Evolutionary conservation across 768 basidiomycete species (phyloP), one percentile per base, ranked within the genome.

Genomic region (Boletus tomentosulus): DNA sequence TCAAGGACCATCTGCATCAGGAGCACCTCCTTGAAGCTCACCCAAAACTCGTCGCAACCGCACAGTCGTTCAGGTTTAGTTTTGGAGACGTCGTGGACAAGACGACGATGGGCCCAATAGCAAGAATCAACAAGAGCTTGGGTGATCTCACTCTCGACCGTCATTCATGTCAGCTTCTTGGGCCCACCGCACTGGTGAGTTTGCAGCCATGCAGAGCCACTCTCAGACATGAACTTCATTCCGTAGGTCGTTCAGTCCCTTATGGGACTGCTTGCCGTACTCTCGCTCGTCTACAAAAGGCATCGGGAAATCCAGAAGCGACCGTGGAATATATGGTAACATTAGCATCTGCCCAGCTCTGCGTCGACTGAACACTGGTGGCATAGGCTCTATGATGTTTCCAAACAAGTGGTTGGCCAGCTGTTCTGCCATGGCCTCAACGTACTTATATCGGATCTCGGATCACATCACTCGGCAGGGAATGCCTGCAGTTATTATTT

Each of bases 401-500:
- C 86, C 3, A 97, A 97, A 69, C 95, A 98, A 75, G 74, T 97
- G 50, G 78, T 89, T 13, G 96, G 91, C 44, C 87, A 90, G 64
- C 76, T 87, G 74, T 87, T 89, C 62, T 83, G 93, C 4, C 91
- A 94, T 64, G 80, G 79, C 3, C 74, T 82, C 41, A 94, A 94
- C 66, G 79, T 93, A 22, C 72, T 92, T 34, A 82, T 92, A 47
- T 93, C 93, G 27, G 83, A 83, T 61, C 60, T 92, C 31, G 83
- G 86, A 25, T 92, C 93, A 1, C 73, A 82, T 39, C 76, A 82
- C 53, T 80, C 80, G 0, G 77, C 81, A 15, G 80, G 83, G 38
- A 97, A 98, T 68, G 92, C 96, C 5, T 98, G 96, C 60, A 86
- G 88, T 27, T 83, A 83, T 59, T 97, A 98, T 71, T 95, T 97